These are phyloP conservation scores for Metarhizium robertsii DNA, from an alignment of 2,329 filamentous ascomycete genomes.

Conservation along the genomic window DNA sequence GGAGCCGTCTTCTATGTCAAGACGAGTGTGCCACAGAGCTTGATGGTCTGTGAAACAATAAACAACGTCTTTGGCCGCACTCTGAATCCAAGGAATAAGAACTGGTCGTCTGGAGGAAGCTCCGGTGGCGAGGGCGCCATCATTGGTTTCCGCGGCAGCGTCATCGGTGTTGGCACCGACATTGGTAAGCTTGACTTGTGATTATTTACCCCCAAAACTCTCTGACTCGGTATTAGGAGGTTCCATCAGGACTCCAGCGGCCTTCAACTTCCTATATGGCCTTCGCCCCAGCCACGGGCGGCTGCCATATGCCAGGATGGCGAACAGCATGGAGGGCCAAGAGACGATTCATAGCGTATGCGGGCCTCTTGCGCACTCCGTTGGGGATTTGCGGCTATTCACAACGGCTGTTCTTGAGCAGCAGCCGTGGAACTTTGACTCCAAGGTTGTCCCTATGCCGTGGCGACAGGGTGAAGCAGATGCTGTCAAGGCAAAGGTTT, in stretches of 20 bases:
- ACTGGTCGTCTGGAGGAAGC: not conserved
- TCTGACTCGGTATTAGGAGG: no score
- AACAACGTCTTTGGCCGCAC: slow-evolving; percentile 19
- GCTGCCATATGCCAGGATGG: slow-evolving; percentile 32
- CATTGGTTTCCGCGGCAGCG: no score
- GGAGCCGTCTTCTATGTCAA: slow-evolving; percentile 25
- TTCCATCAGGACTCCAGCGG: slow-evolving; percentile 30
- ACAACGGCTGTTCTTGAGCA: no score
- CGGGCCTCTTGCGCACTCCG: no score
- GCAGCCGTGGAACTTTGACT: no score
- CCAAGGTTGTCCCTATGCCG: slow-evolving; percentile 25
- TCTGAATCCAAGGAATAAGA: slow-evolving; percentile 24
- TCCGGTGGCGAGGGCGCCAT: no score
- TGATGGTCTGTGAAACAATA: slow-evolving; percentile 45
- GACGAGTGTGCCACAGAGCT: slow-evolving; percentile 48
- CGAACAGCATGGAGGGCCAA: slow-evolving; percentile 7
- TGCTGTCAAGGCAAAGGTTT: slow-evolving; percentile 13
- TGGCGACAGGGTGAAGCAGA: slow-evolving; percentile 31
- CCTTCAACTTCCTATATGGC: slow-evolving; percentile 46
- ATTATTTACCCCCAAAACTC: no score
- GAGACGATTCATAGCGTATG: not conserved
- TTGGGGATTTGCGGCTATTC: no score
- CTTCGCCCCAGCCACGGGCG: slow-evolving; percentile 47
- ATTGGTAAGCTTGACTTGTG: no score
- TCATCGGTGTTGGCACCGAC: no score